phyloP scores from a whole-genome alignment of 2,329 filamentous ascomycete species.

The Gaeumannomyces tritici region DNA sequence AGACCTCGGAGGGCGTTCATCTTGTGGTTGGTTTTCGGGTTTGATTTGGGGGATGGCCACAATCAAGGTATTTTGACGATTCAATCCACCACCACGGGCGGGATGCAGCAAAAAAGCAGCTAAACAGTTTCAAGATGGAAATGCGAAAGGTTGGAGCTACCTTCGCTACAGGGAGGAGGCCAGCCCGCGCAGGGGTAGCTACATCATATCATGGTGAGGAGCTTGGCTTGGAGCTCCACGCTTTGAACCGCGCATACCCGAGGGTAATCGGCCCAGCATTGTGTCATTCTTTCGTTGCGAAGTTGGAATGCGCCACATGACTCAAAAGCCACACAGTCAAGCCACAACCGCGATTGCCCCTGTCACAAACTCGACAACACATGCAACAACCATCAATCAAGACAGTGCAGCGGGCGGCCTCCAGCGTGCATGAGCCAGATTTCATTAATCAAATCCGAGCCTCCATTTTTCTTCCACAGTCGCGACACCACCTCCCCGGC shows the following conservation, averaged over 20 bases:
- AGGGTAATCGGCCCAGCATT: neutral
- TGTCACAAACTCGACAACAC: neutral
- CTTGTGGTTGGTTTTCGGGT: slow-evolving; percentile 3
- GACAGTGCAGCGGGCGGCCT: neutral
- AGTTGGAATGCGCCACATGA: neutral
- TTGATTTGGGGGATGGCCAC: neutral
- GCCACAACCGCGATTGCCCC: neutral
- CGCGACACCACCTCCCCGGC: neutral
- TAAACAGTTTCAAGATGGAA: neutral
- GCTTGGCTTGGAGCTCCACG: neutral
- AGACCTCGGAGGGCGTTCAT: slow-evolving; percentile 49
- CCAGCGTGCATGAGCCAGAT: slow-evolving; percentile 10
- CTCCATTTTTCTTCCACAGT: neutral
- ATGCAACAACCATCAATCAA: neutral
- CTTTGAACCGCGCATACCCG: slow-evolving; percentile 12
- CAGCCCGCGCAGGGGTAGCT: neutral
- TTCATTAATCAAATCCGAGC: slow-evolving; percentile 5
- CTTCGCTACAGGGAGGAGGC: too few relatives aligned
- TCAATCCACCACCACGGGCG: neutral
- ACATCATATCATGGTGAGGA: neutral
- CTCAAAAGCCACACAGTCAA: neutral
- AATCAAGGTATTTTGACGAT: neutral
- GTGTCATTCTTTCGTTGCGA: neutral
- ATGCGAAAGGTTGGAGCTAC: neutral
- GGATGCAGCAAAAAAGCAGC: neutral